phyloP scores from a whole-genome alignment of 2,329 filamentous ascomycete species.

The Mariannaea elegans region DNA sequence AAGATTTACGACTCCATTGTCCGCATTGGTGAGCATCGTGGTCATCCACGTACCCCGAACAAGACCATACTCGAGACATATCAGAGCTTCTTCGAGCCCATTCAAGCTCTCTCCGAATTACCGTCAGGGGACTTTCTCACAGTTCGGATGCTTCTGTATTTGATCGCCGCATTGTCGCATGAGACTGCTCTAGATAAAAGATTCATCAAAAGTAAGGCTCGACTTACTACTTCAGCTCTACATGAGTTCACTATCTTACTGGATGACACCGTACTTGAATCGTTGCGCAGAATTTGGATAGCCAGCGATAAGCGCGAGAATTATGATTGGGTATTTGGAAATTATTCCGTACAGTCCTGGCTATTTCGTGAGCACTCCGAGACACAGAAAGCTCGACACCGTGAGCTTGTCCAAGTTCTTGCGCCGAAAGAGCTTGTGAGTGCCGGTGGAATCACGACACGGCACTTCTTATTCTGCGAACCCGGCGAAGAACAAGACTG shows the following conservation, averaged over 20 bases:
- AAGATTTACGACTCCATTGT: not conserved
- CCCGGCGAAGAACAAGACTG: not conserved
- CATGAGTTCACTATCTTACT: not conserved
- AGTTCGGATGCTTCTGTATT: conserved; percentile 1
- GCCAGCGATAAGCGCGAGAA: not conserved
- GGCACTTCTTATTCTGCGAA: not conserved
- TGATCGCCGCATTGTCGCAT: not conserved
- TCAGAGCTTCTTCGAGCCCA: not conserved
- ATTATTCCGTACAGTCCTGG: not conserved
- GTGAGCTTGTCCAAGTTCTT: not conserved
- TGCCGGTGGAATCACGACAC: not conserved
- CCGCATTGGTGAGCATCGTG: not conserved
- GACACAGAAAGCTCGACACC: not conserved
- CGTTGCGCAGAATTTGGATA: not conserved
- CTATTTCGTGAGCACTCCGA: not conserved
- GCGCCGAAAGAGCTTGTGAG: not conserved
- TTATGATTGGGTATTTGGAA: not conserved
- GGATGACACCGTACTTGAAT: not conserved
- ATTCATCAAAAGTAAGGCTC: not conserved
- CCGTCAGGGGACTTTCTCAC: not conserved
- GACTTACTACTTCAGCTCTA: not conserved
- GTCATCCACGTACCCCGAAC: not conserved
- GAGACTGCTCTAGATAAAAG: not conserved
- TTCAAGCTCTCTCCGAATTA: not conserved
- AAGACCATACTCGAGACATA: not conserved